Percentiles rank a stretch among this genome's conserved stretches.
Conservation (phyloP, 78 protist species). For the Salpingoeca rosetta region DNA sequence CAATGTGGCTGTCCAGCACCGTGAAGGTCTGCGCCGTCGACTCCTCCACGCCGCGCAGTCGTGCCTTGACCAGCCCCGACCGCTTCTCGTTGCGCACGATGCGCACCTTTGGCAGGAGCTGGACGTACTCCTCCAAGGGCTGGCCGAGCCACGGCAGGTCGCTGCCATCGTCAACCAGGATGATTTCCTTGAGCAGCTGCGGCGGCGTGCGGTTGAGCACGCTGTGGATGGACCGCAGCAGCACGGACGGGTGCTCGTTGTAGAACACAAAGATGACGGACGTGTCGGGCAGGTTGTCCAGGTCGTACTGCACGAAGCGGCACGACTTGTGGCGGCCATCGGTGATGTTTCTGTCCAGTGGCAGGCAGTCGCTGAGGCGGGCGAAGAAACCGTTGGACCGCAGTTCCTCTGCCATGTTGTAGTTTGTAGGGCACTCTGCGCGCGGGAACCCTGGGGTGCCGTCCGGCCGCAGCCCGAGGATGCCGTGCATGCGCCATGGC, state of each 20-base stretch:
- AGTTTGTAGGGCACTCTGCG: not conserved
- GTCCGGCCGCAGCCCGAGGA: not conserved
- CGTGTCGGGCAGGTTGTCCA: not conserved
- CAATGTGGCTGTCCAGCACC: not conserved
- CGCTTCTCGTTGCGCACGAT: not conserved
- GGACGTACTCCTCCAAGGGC: not conserved
- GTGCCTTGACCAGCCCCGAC: not conserved
- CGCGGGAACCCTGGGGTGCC: not conserved
- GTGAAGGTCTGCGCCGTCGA: not conserved
- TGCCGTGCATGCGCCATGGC: not conserved
- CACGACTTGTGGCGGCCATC: not conserved
- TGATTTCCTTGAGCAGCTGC: not conserved
- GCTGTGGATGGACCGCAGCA: not conserved
- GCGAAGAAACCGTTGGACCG: not conserved
- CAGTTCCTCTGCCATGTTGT: not conserved
- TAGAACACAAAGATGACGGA: not conserved
- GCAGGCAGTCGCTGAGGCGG: not conserved
- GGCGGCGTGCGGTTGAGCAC: not conserved
- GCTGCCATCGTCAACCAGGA: not conserved
- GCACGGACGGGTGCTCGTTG: not conserved
- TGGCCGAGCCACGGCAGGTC: not conserved
- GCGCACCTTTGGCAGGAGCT: not conserved
- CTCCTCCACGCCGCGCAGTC: not conserved
- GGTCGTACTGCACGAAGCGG: not conserved
- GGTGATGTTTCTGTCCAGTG: not conserved